These are phyloP conservation scores for Phytophthora colocasiae DNA, from an alignment of 352 stramenopile species.

Conservation along the genomic window DNA sequence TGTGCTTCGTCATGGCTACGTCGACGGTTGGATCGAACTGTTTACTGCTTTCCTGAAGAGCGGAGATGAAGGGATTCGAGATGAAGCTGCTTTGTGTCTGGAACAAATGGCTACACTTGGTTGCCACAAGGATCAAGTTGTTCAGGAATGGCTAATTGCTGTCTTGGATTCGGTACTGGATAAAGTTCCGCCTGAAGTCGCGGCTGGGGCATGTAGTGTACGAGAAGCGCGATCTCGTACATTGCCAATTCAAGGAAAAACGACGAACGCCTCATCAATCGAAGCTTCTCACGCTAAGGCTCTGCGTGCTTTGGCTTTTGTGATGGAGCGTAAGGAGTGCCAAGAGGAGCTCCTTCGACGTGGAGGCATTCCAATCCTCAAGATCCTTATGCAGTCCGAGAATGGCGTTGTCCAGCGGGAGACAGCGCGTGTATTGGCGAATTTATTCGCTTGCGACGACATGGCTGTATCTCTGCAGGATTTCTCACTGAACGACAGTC, in stretches of 20 bases:
- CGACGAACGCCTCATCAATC: slow-evolving; percentile 35
- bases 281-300: slow-evolving; percentile 65
- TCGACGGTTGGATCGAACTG: slow-evolving; percentile 83
- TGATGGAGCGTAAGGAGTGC: slow-evolving; percentile 58
- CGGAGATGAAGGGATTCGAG: slow-evolving; percentile 52
- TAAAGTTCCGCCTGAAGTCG: slow-evolving; percentile 57
- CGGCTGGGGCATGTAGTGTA: slow-evolving; percentile 58
- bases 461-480: slow-evolving; percentile 42
- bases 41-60: slow-evolving; percentile 71
- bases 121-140: slow-evolving; percentile 57
- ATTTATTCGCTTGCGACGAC: slow-evolving; percentile 66
- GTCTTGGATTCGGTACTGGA: slow-evolving; percentile 72
- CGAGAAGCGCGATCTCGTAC: slow-evolving; percentile 68
- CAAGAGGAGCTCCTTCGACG: slow-evolving; percentile 59
- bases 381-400: slow-evolving; percentile 52
- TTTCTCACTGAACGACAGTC: slow-evolving; percentile 47
- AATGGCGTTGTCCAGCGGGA: slow-evolving; percentile 62
- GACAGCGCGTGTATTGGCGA: slow-evolving; percentile 67
- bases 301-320: slow-evolving; percentile 67
- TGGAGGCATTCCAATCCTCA: slow-evolving; percentile 64
- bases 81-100: slow-evolving; percentile 64
- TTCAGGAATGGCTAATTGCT: slow-evolving; percentile 81
- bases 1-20: slow-evolving; percentile 54
- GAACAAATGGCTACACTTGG: slow-evolving; percentile 56
- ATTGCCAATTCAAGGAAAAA: slow-evolving; percentile 51